phyloP scores from a whole-genome alignment of 169 alveolate species.

The Toxoplasma gondii region DNA sequence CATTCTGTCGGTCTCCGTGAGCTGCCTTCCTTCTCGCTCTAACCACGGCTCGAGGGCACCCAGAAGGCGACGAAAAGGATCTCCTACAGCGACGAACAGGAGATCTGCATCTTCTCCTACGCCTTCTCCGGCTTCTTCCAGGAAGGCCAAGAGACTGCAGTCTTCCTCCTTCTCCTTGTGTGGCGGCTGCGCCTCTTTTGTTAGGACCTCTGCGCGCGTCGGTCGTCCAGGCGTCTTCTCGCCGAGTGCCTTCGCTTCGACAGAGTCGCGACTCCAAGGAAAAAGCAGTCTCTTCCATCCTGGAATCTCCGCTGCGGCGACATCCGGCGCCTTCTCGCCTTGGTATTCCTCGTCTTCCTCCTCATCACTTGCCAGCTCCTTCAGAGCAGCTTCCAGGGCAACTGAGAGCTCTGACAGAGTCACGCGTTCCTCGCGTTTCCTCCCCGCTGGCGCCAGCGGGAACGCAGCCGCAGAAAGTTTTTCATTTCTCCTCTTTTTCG shows the following conservation, averaged over 20 bases:
- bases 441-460: neutral
- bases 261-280: neutral
- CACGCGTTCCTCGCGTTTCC: neutral
- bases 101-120: neutral
- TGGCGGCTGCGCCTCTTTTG: neutral
- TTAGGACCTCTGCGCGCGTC: neutral
- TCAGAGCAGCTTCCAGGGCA: neutral
- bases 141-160: neutral
- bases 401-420: neutral
- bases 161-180: neutral
- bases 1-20: neutral
- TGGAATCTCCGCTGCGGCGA: neutral
- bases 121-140: neutral
- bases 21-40: neutral
- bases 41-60: constrained; percentile 26
- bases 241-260: neutral
- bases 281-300: neutral
- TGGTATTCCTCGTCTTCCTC: neutral
- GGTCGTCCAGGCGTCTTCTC: neutral
- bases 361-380: neutral
- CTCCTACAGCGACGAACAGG: constrained; percentile 12
- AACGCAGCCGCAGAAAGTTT: neutral
- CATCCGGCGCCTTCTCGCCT: neutral
- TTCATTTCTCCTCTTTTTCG: too few relatives aligned
- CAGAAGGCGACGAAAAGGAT: neutral